Conservation (phyloP, 768 basidiomycete species). For the Suillus spraguei region DNA sequence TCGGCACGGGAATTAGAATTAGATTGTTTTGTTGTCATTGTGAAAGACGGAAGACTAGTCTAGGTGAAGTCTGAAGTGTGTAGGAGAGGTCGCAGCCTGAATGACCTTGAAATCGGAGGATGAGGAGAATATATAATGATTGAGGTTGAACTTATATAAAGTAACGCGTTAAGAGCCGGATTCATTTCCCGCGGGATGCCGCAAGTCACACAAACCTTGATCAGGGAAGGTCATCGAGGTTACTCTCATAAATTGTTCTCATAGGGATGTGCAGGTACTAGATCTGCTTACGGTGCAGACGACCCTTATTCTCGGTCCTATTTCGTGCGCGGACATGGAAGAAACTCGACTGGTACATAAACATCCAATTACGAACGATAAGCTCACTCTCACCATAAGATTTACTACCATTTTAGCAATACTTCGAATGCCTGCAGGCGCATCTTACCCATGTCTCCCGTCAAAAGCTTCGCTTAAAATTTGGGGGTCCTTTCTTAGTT, state of each 20-base stretch:
- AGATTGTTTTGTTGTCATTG: slow-evolving; percentile 39
- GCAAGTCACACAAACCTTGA: slow-evolving; percentile 11
- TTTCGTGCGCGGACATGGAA: slow-evolving; percentile 14
- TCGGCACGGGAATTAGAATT: slow-evolving; percentile 41
- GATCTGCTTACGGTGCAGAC: slow-evolving; percentile 15
- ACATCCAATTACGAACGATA: slow-evolving; percentile 19
- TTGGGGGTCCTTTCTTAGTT: slow-evolving; percentile 26
- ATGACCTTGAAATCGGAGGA: slow-evolving; percentile 11
- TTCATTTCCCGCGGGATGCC: slow-evolving; percentile 25
- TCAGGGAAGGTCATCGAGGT: slow-evolving; percentile 17
- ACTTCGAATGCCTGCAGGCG: slow-evolving; percentile 23
- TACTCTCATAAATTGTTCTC: slow-evolving; percentile 23
- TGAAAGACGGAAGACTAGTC: slow-evolving; percentile 20
- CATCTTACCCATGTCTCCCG: slow-evolving; percentile 18
- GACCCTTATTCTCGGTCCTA: slow-evolving; percentile 20
- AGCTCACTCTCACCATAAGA: slow-evolving; percentile 14
- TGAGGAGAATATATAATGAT: no score
- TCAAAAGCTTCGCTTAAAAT: slow-evolving; percentile 34
- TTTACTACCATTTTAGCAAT: slow-evolving; percentile 19
- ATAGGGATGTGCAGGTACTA: slow-evolving; percentile 19
- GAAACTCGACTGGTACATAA: slow-evolving; percentile 17
- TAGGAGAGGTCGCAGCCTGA: neutral
- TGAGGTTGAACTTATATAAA: slow-evolving; percentile 26
- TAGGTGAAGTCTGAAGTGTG: slow-evolving; percentile 5
- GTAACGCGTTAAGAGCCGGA: slow-evolving; percentile 18